Evolutionary conservation across 306 rosid species (phyloP).

Genomic region (Rosa rugosa): DNA sequence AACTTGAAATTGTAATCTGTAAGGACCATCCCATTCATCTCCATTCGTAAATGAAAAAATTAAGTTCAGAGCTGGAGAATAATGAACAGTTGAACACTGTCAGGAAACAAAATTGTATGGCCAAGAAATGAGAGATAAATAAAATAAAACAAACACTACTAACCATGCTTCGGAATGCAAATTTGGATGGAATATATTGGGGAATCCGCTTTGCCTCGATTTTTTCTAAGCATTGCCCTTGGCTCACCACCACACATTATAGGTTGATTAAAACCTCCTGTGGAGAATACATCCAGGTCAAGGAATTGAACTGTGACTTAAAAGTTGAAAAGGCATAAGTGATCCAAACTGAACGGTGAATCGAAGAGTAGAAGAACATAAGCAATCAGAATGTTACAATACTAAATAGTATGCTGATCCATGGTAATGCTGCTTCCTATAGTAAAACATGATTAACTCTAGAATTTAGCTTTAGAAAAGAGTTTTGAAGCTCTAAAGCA

Average conservation of each 20-base stretch:
- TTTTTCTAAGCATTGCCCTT: constrained; percentile 73
- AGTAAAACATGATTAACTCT: neutral
- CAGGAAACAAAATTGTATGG: constrained; percentile 7
- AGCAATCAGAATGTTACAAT: neutral
- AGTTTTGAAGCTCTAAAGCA: constrained; percentile 10
- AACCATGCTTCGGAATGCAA: constrained; percentile 84
- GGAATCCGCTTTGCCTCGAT: constrained; percentile 84
- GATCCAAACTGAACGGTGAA: neutral
- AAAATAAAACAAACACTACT: constrained; percentile 13
- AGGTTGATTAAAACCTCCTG: constrained; percentile 98
- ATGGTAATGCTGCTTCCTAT: neutral
- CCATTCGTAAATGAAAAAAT: constrained; percentile 98
- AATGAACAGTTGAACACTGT: constrained; percentile 12
- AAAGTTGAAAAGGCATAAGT: constrained; percentile 1
- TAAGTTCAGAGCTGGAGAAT: constrained; percentile 63
- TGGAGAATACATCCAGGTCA: constrained; percentile 10
- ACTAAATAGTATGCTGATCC: neutral
- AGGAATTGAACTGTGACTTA: constrained; percentile 2
- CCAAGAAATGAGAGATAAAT: neutral
- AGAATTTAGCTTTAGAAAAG: neutral
- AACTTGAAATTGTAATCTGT: constrained; percentile 71
- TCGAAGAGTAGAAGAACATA: neutral
- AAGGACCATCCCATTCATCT: constrained; percentile 94
- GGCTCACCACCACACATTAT: constrained; percentile 97
- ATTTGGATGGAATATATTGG: constrained; percentile 81